A percentile compares a stretch with the other conserved stretches of the same genome.
These are phyloP conservation scores for Monosporascus sp. DNA, from an alignment of 2,329 filamentous ascomycete species.

Conservation along the genomic window DNA sequence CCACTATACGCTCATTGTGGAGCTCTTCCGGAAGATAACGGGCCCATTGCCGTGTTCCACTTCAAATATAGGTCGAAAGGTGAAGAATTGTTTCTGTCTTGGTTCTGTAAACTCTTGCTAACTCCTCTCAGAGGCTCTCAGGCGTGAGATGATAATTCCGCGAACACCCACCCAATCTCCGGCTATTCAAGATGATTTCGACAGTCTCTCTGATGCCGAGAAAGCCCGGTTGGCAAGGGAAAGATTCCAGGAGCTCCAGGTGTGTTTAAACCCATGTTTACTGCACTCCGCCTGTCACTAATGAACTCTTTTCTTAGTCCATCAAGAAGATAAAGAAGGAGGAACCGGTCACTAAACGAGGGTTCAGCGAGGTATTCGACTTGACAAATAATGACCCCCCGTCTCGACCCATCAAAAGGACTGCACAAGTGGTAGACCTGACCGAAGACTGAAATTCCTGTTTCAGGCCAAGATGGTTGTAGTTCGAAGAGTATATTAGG, in stretches of 20 bases:
- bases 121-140: slow-evolving; percentile 22
- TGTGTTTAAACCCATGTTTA: slow-evolving; percentile 2
- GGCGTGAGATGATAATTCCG: slow-evolving; percentile 25
- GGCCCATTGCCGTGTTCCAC: slow-evolving; percentile 20
- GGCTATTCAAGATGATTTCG: slow-evolving; percentile 1
- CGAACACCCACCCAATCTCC: slow-evolving; percentile 16
- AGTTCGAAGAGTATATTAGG: too few species aligned
- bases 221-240: slow-evolving; percentile 24
- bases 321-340: slow-evolving; percentile 11
- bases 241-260: slow-evolving; percentile 21
- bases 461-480: neutral
- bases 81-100: slow-evolving; percentile 5
- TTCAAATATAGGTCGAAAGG: slow-evolving; percentile 29
- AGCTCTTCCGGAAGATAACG: slow-evolving; percentile 9
- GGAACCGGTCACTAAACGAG: slow-evolving; percentile 19
- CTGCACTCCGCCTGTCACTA: neutral
- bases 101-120: neutral
- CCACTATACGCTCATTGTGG: neutral
- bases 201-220: slow-evolving; percentile 17
- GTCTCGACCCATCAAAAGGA: slow-evolving; percentile 8
- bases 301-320: neutral
- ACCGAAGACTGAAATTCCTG: slow-evolving; percentile 12
- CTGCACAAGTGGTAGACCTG: slow-evolving; percentile 14
- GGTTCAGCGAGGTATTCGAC: slow-evolving; percentile 19
- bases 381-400: slow-evolving; percentile 14